Evolutionary conservation across 257 asterid species (phyloP).

Genomic region (Galeopsis tetrahit): DNA sequence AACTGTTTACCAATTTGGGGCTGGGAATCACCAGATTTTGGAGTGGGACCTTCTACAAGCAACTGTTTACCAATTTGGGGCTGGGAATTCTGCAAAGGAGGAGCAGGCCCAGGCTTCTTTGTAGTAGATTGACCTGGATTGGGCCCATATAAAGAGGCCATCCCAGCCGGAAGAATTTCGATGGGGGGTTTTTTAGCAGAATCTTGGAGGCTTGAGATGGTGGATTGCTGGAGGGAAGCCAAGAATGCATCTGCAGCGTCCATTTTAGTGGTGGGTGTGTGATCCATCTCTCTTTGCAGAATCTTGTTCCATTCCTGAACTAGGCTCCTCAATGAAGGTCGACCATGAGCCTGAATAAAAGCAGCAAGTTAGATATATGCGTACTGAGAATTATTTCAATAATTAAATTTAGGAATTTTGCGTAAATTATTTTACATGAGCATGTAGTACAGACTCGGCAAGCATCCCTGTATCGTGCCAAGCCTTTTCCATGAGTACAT

Average conservation of each 20-base stretch:
- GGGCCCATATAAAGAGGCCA: slow-evolving; percentile 92
- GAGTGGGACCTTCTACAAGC: slow-evolving; percentile 63
- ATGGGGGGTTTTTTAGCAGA: slow-evolving; percentile 91
- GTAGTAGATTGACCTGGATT: slow-evolving; percentile 72
- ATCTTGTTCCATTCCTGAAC: slow-evolving; percentile 93
- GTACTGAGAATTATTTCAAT: not conserved
- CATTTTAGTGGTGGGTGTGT: slow-evolving; percentile 62
- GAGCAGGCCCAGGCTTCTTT: slow-evolving; percentile 47
- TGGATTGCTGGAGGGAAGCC: slow-evolving; percentile 91
- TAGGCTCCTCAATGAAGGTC: slow-evolving; percentile 83
- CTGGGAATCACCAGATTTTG: slow-evolving; percentile 38
- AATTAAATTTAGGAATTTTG: not conserved
- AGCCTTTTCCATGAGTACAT: slow-evolving; percentile 93
- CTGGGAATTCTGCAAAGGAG: slow-evolving; percentile 47
- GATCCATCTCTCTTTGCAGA: slow-evolving; percentile 86
- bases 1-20: slow-evolving; percentile 64
- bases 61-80: slow-evolving; percentile 64
- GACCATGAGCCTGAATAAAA: slow-evolving; percentile 84
- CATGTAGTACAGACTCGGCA: slow-evolving; percentile 96
- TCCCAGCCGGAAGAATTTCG: slow-evolving; percentile 91
- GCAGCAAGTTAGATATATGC: not conserved
- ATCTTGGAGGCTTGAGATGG: slow-evolving; percentile 86
- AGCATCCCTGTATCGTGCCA: slow-evolving; percentile 99
- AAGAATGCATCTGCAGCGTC: slow-evolving; percentile 94
- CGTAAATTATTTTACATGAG: slow-evolving; percentile 59